Evolutionary conservation across 495 filamentous ascomycete genomes (phyloP).

Genomic region (Usnea hakonensis): DNA sequence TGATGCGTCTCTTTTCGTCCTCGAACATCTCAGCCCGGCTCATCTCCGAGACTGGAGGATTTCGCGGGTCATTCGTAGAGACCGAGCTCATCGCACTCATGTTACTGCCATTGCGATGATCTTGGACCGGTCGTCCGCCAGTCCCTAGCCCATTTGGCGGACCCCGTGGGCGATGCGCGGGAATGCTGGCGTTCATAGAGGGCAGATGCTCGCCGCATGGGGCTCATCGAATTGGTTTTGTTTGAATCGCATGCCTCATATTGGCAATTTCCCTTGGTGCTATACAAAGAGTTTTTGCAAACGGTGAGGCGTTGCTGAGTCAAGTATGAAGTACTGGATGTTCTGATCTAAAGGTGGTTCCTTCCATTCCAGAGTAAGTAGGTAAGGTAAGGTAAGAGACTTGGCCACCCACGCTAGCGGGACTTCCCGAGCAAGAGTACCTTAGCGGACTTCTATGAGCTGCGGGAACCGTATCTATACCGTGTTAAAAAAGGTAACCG

Average conservation of each 20-base stretch:
- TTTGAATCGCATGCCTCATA: not conserved
- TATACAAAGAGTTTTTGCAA: not conserved
- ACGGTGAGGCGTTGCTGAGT: constrained; percentile 1
- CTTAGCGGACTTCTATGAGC: no score
- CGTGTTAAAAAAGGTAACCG: no score
- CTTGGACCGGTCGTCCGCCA: constrained; percentile 14
- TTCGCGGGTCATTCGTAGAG: constrained; percentile 1
- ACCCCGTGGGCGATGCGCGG: constrained; percentile 21
- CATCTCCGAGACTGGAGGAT: constrained; percentile 28
- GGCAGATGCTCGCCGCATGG: constrained; percentile 4
- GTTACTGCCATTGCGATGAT: constrained; percentile 16
- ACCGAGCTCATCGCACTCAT: not conserved
- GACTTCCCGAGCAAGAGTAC: constrained; percentile 8
- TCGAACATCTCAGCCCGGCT: constrained; percentile 85
- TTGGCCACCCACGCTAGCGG: constrained; percentile 10
- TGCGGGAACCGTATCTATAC: no score
- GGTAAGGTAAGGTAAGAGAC: no score
- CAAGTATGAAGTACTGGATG: not conserved
- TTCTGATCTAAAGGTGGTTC: not conserved
- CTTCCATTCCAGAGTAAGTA: constrained; percentile 1
- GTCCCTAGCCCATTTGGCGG: constrained; percentile 19
- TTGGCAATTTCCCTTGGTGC: not conserved
- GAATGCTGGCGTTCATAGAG: constrained; percentile 21
- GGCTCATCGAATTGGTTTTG: not conserved
- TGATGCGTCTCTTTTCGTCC: constrained; percentile 89